Conservation (phyloP, 257 asterid genomes). For the Solanum phureja region DNA sequence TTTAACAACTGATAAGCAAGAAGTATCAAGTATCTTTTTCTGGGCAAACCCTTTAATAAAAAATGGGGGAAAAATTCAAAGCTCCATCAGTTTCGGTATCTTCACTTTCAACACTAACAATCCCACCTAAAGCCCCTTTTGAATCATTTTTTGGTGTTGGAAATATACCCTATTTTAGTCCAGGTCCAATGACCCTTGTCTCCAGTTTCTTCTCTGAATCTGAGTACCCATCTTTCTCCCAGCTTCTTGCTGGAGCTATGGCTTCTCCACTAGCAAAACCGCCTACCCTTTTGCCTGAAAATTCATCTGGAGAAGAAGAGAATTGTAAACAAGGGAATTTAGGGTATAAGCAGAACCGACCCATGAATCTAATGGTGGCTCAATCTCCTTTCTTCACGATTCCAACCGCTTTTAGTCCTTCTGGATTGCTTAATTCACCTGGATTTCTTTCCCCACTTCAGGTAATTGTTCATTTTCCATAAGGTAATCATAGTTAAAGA, state of each 20-base stretch:
- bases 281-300: not conserved
- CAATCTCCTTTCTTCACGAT: conserved; percentile 56
- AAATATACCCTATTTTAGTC: conserved; percentile 23
- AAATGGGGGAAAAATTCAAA: not conserved
- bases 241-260: conserved; percentile 88
- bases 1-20: too few species aligned
- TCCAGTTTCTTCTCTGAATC: conserved; percentile 53
- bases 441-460: conserved; percentile 83
- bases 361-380: conserved; percentile 62
- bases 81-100: not conserved
- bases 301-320: not conserved
- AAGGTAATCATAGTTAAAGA: not conserved
- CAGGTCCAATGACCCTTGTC: conserved; percentile 29
- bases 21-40: not conserved
- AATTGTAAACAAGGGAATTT: not conserved
- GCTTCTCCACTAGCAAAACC: conserved; percentile 53
- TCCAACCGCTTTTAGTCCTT: conserved; percentile 69
- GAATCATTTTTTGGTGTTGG: conserved; percentile 19
- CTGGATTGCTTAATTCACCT: conserved; percentile 78
- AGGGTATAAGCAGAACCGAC: conserved; percentile 79
- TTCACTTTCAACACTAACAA: conserved; percentile 15
- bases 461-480: conserved; percentile 19
- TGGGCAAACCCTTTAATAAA: not conserved
- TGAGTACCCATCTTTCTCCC: conserved; percentile 58
- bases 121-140: conserved; percentile 24